These are phyloP conservation scores for Penicillium thymicola DNA, from an alignment of 2,329 filamentous ascomycete species.

Conservation along the genomic window DNA sequence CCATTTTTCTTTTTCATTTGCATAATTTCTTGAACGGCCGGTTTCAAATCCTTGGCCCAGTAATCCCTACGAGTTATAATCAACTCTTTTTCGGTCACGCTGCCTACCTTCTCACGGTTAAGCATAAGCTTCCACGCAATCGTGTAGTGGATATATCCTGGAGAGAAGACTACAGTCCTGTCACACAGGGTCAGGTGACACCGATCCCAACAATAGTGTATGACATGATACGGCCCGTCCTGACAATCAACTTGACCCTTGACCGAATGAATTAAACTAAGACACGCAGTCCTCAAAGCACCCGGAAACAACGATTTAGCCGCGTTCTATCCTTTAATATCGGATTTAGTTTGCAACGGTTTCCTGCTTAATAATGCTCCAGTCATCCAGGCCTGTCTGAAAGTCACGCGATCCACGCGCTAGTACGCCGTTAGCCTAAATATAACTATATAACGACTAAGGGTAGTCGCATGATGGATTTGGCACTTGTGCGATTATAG, in stretches of 20 bases:
- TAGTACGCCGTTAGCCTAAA: slow-evolving; percentile 7
- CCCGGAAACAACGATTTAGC: slow-evolving; percentile 21
- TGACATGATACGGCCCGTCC: no score
- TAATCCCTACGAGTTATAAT: no score
- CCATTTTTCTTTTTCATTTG: no score
- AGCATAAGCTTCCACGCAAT: no score
- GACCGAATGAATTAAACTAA: background rate
- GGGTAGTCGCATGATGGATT: slow-evolving; percentile 16
- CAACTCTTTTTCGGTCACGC: no score
- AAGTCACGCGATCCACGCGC: slow-evolving; percentile 12
- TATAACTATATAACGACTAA: slow-evolving; percentile 18
- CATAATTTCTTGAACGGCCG: no score
- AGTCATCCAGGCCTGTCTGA: slow-evolving; percentile 19
- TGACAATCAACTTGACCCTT: slow-evolving; percentile 5
- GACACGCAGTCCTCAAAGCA: slow-evolving; percentile 16
- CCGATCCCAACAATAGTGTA: no score
- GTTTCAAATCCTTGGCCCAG: no score
- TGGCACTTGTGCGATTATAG: slow-evolving; percentile 16
- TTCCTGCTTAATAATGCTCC: slow-evolving; percentile 19
- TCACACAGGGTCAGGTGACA: no score
- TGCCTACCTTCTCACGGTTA: no score
- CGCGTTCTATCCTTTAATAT: slow-evolving; percentile 23
- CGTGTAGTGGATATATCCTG: no score
- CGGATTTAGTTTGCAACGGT: slow-evolving; percentile 19
- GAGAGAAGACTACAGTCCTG: no score